Conservation (phyloP, 176 grass and related monocot species). For the Carex cristatella region DNA sequence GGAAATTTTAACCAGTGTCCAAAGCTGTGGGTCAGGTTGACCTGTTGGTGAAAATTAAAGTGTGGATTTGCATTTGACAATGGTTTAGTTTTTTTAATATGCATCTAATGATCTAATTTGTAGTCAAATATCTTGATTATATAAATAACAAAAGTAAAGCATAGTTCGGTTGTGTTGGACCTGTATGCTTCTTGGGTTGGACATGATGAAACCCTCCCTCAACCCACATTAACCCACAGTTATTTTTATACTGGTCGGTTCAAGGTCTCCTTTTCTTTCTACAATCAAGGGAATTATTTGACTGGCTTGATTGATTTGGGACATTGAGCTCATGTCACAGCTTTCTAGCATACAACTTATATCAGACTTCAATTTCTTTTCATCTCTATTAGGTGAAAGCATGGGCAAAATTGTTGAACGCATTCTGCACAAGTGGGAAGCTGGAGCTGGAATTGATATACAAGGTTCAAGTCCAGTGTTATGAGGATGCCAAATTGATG, state of each 20-base stretch:
- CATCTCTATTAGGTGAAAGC: constrained; percentile 58
- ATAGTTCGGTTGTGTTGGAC: neutral
- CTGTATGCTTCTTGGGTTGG: neutral
- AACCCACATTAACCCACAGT: neutral
- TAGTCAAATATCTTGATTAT: neutral
- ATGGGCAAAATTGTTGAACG: constrained; percentile 81
- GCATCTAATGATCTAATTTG: neutral
- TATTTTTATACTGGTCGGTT: neutral
- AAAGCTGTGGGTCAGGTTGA: neutral
- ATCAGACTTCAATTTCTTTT: neutral
- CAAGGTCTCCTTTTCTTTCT: neutral
- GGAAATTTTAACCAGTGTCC: neutral
- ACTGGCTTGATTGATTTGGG: neutral
- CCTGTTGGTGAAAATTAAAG: neutral
- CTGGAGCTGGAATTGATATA: constrained; percentile 93
- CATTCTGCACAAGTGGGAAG: constrained; percentile 73
- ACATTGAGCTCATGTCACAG: neutral
- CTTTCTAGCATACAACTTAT: neutral
- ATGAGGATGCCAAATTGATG: constrained; percentile 93
- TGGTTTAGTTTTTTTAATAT: neutral
- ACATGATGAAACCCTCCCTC: neutral
- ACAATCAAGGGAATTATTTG: neutral
- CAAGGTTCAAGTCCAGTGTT: constrained; percentile 87
- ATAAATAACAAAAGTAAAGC: neutral
- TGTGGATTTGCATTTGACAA: neutral